Evolutionary conservation across 208 protist species (phyloP).

Genomic region (Entamoeba histolytica): DNA sequence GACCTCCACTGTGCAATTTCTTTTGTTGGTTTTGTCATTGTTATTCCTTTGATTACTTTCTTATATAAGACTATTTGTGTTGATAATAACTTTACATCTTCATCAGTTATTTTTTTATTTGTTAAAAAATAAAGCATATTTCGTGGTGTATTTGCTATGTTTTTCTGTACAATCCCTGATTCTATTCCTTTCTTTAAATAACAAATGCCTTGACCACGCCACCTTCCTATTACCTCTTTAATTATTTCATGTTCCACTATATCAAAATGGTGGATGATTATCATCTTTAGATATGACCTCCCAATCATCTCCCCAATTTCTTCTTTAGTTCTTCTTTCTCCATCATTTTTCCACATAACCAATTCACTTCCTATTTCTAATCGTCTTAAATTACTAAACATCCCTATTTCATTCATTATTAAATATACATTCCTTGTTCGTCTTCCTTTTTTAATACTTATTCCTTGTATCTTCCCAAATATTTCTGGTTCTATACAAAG

Average conservation of each 20-base stretch:
- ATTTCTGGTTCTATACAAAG: not conserved
- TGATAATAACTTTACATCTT: not conserved
- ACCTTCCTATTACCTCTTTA: not conserved
- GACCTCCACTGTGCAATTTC: not conserved
- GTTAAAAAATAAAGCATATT: not conserved
- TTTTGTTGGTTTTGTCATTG: not conserved
- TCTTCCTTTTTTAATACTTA: not conserved
- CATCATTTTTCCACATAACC: not conserved
- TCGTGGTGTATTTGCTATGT: not conserved
- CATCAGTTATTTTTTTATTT: not conserved
- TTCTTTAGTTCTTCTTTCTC: not conserved
- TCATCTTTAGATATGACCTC: not conserved
- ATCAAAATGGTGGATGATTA: not conserved
- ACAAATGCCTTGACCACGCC: not conserved
- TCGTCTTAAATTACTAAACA: not conserved
- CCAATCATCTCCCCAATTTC: not conserved
- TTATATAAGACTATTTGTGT: not conserved
- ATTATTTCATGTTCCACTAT: not conserved
- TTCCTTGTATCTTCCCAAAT: not conserved
- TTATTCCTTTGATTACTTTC: not conserved
- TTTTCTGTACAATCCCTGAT: not conserved
- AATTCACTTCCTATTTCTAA: not conserved
- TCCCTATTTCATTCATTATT: not conserved
- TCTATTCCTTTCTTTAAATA: not conserved
- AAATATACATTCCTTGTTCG: not conserved